Evolutionary conservation across 495 filamentous ascomycete species (phyloP).

Genomic region (Sordaria brevicollis): DNA sequence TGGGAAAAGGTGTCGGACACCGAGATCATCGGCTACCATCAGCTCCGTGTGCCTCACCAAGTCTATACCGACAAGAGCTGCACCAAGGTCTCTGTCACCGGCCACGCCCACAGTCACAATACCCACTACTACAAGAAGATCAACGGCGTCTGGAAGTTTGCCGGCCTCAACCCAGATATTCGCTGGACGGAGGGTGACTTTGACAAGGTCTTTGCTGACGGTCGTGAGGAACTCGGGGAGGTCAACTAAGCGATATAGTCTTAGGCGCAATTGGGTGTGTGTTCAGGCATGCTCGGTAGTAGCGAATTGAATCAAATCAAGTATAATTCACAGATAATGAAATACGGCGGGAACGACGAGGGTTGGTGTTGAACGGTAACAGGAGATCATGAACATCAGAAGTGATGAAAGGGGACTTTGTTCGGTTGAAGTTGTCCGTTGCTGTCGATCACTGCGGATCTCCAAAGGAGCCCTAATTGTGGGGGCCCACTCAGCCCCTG

Average conservation of each 20-base stretch:
- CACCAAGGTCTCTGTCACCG: constrained; percentile 45
- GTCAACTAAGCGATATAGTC: constrained; percentile 2
- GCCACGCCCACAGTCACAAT: constrained; percentile 62
- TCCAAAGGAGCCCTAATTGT: background rate
- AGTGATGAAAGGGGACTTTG: background rate
- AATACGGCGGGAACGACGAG: background rate
- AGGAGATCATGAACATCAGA: background rate
- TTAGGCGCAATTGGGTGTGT: constrained; percentile 9
- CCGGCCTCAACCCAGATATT: constrained; percentile 60
- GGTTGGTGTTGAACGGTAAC: background rate
- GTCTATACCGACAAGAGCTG: constrained; percentile 46
- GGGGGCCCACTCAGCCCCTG: background rate
- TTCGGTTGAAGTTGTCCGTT: background rate
- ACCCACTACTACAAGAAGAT: constrained; percentile 66
- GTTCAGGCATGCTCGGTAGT: background rate
- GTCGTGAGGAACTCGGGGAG: constrained; percentile 34
- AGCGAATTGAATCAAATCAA: background rate
- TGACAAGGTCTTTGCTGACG: constrained; percentile 34
- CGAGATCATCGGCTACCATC: constrained; percentile 62
- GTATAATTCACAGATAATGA: background rate
- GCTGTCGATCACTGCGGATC: background rate
- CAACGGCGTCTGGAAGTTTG: constrained; percentile 74
- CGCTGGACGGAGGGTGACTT: constrained; percentile 67
- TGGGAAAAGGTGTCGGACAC: constrained; percentile 63
- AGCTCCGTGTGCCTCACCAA: constrained; percentile 66